Percentiles rank a stretch among this genome's conserved stretches.
Evolutionary conservation across 345 rosid species (phyloP).

Genomic region (Salix udensis): DNA sequence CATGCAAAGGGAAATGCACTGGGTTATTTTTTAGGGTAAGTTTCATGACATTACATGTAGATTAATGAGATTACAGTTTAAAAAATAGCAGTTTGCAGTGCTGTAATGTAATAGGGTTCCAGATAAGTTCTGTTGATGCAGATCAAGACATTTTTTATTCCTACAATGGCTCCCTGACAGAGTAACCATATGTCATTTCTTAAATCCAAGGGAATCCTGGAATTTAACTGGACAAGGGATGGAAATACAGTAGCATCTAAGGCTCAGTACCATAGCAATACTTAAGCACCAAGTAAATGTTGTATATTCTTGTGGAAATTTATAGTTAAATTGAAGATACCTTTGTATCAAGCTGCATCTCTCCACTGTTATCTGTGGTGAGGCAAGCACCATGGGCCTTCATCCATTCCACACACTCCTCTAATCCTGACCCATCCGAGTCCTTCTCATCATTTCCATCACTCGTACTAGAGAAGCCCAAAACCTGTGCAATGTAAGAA

Average conservation of each 20-base stretch:
- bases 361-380: slow-evolving; percentile 53
- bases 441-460: slow-evolving; percentile 59
- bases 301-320: background rate
- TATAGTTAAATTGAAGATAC: slow-evolving; percentile 25
- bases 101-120: background rate
- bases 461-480: slow-evolving; percentile 55
- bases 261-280: background rate
- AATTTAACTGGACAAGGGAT: background rate
- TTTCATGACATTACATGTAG: background rate
- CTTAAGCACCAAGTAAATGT: background rate
- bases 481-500: slow-evolving; percentile 61
- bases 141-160: too few relatives aligned
- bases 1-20: background rate
- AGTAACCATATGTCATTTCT: too few relatives aligned
- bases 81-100: background rate
- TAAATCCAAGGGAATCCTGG: too few relatives aligned
- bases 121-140: background rate
- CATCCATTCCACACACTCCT: slow-evolving; percentile 84
- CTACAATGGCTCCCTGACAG: too few relatives aligned
- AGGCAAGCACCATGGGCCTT: slow-evolving; percentile 83
- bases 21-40: background rate
- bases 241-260: background rate
- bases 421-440: slow-evolving; percentile 38
- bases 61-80: background rate
- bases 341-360: slow-evolving; percentile 77